Evolutionary conservation across 179 eudicot genomes (phyloP).

Genomic region (Amaranthus tricolor): DNA sequence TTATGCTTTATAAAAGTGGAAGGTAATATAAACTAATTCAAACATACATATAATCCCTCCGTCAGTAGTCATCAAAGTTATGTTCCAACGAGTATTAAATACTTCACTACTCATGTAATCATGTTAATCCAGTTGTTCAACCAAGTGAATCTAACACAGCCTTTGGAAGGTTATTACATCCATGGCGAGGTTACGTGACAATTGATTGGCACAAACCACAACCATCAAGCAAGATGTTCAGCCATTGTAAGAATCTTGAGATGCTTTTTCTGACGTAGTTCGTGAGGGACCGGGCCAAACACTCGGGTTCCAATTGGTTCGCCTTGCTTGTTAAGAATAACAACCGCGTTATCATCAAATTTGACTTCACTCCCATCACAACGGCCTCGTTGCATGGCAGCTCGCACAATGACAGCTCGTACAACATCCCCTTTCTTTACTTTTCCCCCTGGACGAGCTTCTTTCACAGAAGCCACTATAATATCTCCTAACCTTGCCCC

Average conservation of each 20-base stretch:
- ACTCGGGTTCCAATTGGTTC: constrained; percentile 88
- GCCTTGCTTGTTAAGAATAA: constrained; percentile 74
- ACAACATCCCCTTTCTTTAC: constrained; percentile 90
- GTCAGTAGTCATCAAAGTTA: no score
- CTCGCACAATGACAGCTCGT: constrained; percentile 84
- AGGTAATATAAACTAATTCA: no score
- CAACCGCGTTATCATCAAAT: constrained; percentile 87
- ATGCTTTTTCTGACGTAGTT: constrained; percentile 79
- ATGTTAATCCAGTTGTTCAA: no score
- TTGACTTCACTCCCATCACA: constrained; percentile 88
- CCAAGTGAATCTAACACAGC: no score
- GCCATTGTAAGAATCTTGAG: constrained; percentile 89
- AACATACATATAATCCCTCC: no score
- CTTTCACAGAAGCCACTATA: constrained; percentile 80
- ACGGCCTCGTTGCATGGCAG: constrained; percentile 77
- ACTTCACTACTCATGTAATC: no score
- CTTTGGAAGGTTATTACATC: no score
- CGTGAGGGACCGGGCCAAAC: constrained; percentile 83
- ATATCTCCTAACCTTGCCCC: constrained; percentile 87
- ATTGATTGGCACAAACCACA: no score
- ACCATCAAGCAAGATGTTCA: constrained; percentile 23
- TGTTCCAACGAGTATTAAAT: no score
- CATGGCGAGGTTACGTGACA: no score
- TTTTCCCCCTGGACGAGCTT: constrained; percentile 78
- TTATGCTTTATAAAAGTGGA: no score